Evolutionary conservation across 306 rosid species (phyloP), one percentile per base, ranked within the genome.

Genomic region (Glycine soja): DNA sequence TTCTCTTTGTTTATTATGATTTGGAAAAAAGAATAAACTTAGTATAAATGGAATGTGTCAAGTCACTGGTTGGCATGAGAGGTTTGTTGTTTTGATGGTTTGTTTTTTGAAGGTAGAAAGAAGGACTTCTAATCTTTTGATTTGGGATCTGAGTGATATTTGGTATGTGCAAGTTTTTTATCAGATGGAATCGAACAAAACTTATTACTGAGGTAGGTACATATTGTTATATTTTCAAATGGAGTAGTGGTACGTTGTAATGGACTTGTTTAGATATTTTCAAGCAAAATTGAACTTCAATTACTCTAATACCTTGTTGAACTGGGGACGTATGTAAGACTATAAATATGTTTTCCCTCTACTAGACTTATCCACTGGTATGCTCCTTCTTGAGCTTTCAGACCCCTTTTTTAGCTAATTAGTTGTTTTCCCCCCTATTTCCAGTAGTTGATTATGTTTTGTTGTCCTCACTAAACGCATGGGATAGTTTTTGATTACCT

Each of bases 81-180:
- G 10, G 32, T 48, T 74, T 75, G 53, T 70, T 54, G 63, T 10
- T 15, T 46, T 40, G 52, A 43, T 56, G 7, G 24, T 40, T 8
- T 8, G 8, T 15, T 34, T 53, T 65, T 65, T 67, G 11, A 46
- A 16, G 53, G 6, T 69, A 45, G 36, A 16, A 66, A 54, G 34
- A 46, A 58, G n/a, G n/a, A n/a, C n/a, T 42, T 81, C 12, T 43
- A 24, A 32, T 30, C 16, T 74, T 74, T 51, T 66, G 56, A 45
- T 68, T 57, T 75, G 63, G 65, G 19, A 5, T 68, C 18, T 38
- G 24, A 9, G 34, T 24, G 43, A 68, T 57, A 45, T 46, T 56
- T 67, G 53, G 71, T 48, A 24, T 58, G 58, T 79, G 52, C 71
- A 56, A 78, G 56, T 78, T 34, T 72, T 53, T 77, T 34, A 58